Evolutionary conservation across 1,284 basidiomycete species (phyloP), one percentile per base, ranked within the genome.

Genomic region (Trametes polyzona): DNA sequence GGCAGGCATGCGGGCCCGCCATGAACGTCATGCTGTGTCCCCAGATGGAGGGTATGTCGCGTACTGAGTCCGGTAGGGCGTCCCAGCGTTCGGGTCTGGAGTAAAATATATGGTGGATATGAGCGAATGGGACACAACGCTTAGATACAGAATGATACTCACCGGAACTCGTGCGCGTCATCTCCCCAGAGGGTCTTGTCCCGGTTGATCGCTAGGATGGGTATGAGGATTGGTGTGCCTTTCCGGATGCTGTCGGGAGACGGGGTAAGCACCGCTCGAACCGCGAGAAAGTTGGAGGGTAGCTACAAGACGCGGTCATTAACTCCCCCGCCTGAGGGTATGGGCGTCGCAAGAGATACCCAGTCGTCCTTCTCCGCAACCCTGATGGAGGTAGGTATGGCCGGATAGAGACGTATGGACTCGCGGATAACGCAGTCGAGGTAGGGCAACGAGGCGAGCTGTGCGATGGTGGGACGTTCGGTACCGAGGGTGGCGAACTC

Each of bases 391-490:
- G 67, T 69, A 0, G 83, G 74, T 0, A 90, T 86, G 1, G 90
- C 88, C 0, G 84, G 65, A 61, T 87, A 76, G 6, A 92, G 63
- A 12, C 92, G 80, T 24, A 94, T 73, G 0, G 79, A 77, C 70
- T 95, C 92, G 23, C 86, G 81, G 3, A 90, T 76, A 9, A 92
- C 85, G n/a, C 74, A 73, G 58, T 88, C 86, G 11, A 88, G 82
- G 62, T 87, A 87, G 0, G 78, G 77, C 7, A 88, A 72, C 0
- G 76, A 69, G 54, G 81, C 78, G 19, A 88, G 74, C 47, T 86
- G 77, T 17, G 87, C 86, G 79, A 85, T 83, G 0, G 80, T 78
- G 0, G 72, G 73, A 0, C 48, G 62, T 10, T 71, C 68, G 1
- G 65, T 68, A 1, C 52, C 26, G 6, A 86, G 65, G 0, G 71